Conservation (phyloP, 305 asterid species). For the Fraxinus platypoda region DNA sequence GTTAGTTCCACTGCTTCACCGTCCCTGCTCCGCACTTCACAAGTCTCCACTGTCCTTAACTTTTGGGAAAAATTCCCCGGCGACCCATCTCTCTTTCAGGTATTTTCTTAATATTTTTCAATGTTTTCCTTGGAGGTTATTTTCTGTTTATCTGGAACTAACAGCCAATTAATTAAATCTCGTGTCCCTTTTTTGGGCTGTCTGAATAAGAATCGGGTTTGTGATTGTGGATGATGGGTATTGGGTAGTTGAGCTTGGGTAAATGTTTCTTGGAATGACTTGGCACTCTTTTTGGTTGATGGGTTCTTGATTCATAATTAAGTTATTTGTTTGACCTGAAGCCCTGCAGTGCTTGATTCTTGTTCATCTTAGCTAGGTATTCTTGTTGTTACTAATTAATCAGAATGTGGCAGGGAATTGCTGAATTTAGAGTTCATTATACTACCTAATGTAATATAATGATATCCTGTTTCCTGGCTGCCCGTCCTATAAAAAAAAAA, state of each 20-base stretch:
- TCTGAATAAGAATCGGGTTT: not conserved
- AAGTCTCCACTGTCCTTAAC: slow-evolving; percentile 8
- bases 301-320: not conserved
- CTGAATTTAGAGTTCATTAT: not conserved
- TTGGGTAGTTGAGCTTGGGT: slow-evolving; percentile 8
- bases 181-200: not conserved
- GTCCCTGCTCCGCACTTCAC: slow-evolving; percentile 21
- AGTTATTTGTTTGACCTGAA: not conserved
- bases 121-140: not conserved
- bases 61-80: slow-evolving; percentile 9
- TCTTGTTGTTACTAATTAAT: not conserved
- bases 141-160: not conserved
- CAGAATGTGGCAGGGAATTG: not conserved
- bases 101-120: not conserved
- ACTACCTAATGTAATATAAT: not conserved
- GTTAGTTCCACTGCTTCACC: slow-evolving; percentile 28
- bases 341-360: not conserved
- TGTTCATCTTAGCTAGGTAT: not conserved
- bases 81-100: slow-evolving; percentile 30
- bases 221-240: not conserved
- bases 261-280: not conserved
- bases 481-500: no score
- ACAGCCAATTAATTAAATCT: not conserved
- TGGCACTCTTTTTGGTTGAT: not conserved
- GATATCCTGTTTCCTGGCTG: not conserved